Evolutionary conservation across 306 rosid genomes (phyloP).

Genomic region (Gleditsia sinensis): DNA sequence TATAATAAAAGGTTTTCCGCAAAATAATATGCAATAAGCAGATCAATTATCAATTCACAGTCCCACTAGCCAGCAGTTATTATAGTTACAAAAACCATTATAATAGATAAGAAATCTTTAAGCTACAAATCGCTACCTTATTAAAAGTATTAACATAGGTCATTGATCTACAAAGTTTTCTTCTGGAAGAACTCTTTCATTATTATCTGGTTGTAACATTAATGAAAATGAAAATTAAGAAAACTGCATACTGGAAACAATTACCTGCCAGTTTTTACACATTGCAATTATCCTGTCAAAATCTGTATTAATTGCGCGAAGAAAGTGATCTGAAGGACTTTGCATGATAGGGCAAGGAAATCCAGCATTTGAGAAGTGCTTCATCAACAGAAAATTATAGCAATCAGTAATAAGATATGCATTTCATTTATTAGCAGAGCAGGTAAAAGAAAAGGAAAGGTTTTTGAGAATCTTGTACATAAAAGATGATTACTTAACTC

Average conservation of each 20-base stretch:
- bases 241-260: slow-evolving; percentile 4
- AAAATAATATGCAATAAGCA: slow-evolving; percentile 11
- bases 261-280: slow-evolving; percentile 99
- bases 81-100: background rate
- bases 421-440: slow-evolving; percentile 27
- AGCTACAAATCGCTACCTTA: background rate
- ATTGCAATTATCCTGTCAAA: slow-evolving; percentile 96
- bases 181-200: background rate
- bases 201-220: background rate
- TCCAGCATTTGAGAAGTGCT: slow-evolving; percentile 99
- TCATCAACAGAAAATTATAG: slow-evolving; percentile 45
- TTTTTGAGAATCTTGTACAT: background rate
- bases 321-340: slow-evolving; percentile 98
- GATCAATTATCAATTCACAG: background rate
- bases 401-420: slow-evolving; percentile 31
- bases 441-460: background rate
- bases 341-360: slow-evolving; percentile 99
- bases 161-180: background rate
- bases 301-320: slow-evolving; percentile 96
- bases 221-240: background rate
- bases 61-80: background rate
- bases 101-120: background rate
- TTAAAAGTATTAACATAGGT: background rate
- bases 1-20: no score
- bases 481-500: slow-evolving; percentile 16